Conservation (phyloP, 108 stramenopile species). For the Parietichytrium sp. region DNA sequence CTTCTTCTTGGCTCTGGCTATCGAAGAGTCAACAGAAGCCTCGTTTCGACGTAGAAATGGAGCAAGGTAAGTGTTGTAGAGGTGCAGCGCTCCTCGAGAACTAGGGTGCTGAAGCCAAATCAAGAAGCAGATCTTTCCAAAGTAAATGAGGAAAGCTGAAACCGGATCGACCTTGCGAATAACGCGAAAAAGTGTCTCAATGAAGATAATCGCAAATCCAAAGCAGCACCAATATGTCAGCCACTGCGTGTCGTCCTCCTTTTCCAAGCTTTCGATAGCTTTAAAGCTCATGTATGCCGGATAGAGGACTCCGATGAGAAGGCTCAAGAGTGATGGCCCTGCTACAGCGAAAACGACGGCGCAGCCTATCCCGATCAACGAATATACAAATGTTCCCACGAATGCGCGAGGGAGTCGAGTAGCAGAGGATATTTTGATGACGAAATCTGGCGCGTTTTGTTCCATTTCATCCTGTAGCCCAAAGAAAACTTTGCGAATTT, state of each 20-base stretch:
- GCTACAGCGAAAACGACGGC: background rate
- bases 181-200: background rate
- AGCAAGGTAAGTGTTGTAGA: background rate
- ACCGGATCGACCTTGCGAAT: background rate
- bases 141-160: background rate
- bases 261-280: conserved; percentile 42
- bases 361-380: background rate
- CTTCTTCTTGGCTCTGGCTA: background rate
- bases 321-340: background rate
- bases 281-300: conserved; percentile 43
- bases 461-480: background rate
- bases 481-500: background rate
- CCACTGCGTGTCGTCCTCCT: conserved; percentile 48
- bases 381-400: too few species aligned
- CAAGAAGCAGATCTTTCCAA: background rate
- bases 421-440: background rate
- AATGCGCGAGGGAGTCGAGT: too few species aligned
- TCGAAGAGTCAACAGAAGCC: background rate
- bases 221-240: conserved; percentile 47
- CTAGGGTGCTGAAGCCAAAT: background rate
- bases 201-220: background rate
- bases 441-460: background rate
- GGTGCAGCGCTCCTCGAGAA: background rate
- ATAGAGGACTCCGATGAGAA: conserved; percentile 25
- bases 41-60: background rate